These are phyloP conservation scores for Paratinospora sagittata DNA, from an alignment of 164 flowering plant genomes.

Conservation along the genomic window DNA sequence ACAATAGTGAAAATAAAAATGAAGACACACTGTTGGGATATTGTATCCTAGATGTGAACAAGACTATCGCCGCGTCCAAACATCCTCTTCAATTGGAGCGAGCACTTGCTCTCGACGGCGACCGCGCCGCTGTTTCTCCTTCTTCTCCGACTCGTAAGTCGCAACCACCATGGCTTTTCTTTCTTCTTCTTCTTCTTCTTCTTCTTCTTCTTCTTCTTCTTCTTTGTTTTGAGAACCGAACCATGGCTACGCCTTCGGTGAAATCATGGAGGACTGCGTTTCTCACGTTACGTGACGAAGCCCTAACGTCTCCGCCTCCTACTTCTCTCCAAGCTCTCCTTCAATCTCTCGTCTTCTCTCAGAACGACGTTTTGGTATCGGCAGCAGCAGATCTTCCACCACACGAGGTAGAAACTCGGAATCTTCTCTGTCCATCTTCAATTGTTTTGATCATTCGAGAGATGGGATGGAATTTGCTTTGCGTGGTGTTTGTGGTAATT, in stretches of 20 bases:
- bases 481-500: background rate
- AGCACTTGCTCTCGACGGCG: background rate
- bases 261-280: conserved; percentile 82
- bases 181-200: too few relatives aligned
- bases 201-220: too few relatives aligned
- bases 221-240: background rate
- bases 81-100: background rate
- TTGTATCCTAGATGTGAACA: too few relatives aligned
- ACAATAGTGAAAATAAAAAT: too few relatives aligned
- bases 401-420: conserved; percentile 49
- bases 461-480: background rate
- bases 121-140: background rate
- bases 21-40: too few relatives aligned
- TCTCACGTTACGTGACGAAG: conserved; percentile 81
- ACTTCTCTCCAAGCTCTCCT: conserved; percentile 38
- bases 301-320: conserved; percentile 35
- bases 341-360: conserved; percentile 49
- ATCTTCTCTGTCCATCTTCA: background rate
- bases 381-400: conserved; percentile 58
- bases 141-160: background rate
- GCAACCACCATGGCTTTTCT: background rate
- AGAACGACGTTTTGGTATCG: conserved; percentile 37
- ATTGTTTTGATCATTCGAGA: background rate
- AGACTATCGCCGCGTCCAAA: background rate
- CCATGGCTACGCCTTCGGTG: conserved; percentile 14